A percentile compares a stretch with the other conserved stretches of the same genome.
phyloP scores from a whole-genome alignment of 108 stramenopile genomes.

The Conticribra weissflogii region DNA sequence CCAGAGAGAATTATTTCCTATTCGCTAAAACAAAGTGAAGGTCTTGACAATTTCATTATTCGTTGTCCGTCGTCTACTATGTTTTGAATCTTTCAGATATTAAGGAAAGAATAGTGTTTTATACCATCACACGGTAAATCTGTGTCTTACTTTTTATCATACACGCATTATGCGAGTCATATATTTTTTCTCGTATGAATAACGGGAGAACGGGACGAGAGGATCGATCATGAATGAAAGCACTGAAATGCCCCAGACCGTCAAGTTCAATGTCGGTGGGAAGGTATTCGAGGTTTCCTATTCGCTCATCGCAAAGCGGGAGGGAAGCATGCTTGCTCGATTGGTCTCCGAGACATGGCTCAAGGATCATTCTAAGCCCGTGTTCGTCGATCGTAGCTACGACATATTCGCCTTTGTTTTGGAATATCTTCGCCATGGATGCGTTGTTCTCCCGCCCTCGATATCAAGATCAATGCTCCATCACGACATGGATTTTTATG shows the following conservation, averaged over 20 bases:
- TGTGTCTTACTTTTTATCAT: no score
- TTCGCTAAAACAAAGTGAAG: no score
- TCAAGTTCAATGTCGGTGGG: slow-evolving; percentile 20
- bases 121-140: no score
- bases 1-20: no score
- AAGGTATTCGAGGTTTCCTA: slow-evolving; percentile 20
- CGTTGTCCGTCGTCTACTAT: no score
- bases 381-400: slow-evolving; percentile 14
- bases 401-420: slow-evolving; percentile 1
- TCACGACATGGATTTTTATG: slow-evolving; percentile 21
- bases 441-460: neutral
- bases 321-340: slow-evolving; percentile 18
- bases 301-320: slow-evolving; percentile 6
- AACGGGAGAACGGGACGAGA: no score
- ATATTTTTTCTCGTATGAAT: no score
- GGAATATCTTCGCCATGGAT: slow-evolving; percentile 12
- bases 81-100: no score
- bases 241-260: neutral
- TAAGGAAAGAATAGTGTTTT: no score
- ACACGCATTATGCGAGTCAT: no score
- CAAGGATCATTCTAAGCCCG: slow-evolving; percentile 5
- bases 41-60: no score
- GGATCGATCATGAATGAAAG: no score
- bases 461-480: slow-evolving; percentile 9
- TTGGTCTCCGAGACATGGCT: slow-evolving; percentile 21